These are phyloP conservation scores for Pseudomonodictys pantanalensis DNA, from an alignment of 495 filamentous ascomycete species.

Conservation along the genomic window DNA sequence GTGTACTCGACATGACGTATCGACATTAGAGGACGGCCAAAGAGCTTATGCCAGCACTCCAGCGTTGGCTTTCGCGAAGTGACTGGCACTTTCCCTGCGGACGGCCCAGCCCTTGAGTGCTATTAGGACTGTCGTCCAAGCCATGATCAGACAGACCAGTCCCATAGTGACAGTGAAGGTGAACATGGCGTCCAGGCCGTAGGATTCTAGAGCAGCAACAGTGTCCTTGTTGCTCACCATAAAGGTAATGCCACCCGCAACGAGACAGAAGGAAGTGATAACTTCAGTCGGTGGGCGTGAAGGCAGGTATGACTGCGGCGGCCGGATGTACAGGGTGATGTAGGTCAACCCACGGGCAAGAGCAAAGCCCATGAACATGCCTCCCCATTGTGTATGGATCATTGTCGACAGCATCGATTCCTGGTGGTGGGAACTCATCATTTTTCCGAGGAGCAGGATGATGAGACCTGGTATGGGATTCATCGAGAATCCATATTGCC, in stretches of 20 bases:
- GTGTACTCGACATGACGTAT: too few relatives aligned
- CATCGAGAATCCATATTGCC: slow-evolving; percentile 69
- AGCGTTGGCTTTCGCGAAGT: slow-evolving; percentile 12
- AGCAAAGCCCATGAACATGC: slow-evolving; percentile 76
- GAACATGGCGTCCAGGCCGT: slow-evolving; percentile 82
- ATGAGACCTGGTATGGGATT: slow-evolving; percentile 89
- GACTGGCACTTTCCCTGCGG: slow-evolving; percentile 51
- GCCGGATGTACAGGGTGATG: slow-evolving; percentile 71
- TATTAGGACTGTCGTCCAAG: slow-evolving; percentile 71
- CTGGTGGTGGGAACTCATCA: slow-evolving; percentile 96
- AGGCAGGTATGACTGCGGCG: slow-evolving; percentile 80
- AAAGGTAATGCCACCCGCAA: slow-evolving; percentile 84
- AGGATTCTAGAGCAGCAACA: slow-evolving; percentile 70
- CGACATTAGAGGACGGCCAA: too few relatives aligned
- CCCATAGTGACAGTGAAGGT: slow-evolving; percentile 89
- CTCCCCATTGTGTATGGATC: slow-evolving; percentile 94
- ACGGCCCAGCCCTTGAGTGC: slow-evolving; percentile 90
- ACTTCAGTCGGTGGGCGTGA: slow-evolving; percentile 90
- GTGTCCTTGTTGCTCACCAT: slow-evolving; percentile 83
- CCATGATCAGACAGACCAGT: slow-evolving; percentile 78
- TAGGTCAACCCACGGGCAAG: slow-evolving; percentile 78
- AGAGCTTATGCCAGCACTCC: slow-evolving; percentile 30
- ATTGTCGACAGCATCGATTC: slow-evolving; percentile 78
- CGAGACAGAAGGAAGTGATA: slow-evolving; percentile 78
- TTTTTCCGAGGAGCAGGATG: slow-evolving; percentile 79